Evolutionary conservation across 208 protist species (phyloP).

Genomic region (Leishmania amazonensis): DNA sequence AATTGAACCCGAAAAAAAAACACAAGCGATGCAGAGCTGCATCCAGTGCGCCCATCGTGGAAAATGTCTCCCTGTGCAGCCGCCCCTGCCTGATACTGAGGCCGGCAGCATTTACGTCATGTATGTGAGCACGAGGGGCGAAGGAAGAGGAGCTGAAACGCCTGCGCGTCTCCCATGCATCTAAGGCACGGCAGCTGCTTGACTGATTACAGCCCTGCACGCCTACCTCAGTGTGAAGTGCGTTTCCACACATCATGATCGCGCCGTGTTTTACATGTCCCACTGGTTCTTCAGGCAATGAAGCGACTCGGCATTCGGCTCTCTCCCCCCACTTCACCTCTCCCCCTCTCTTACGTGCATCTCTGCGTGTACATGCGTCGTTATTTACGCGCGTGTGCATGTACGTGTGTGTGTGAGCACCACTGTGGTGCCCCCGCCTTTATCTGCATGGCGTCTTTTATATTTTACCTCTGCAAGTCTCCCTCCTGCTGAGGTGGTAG

Average conservation of each 20-base stretch:
- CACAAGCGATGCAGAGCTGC: not conserved
- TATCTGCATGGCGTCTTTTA: not conserved
- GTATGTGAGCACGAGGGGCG: not conserved
- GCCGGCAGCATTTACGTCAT: not conserved
- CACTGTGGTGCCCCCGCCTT: not conserved
- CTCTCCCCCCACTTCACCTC: not conserved
- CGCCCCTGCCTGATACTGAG: not conserved
- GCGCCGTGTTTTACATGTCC: not conserved
- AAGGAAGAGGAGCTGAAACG: not conserved
- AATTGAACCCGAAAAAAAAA: not conserved
- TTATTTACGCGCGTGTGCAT: not conserved
- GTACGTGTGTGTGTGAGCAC: not conserved
- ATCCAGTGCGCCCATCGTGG: not conserved
- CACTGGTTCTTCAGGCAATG: not conserved
- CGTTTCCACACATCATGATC: not conserved
- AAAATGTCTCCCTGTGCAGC: not conserved
- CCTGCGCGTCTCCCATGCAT: not conserved
- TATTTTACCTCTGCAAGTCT: slow-evolving; percentile 3
- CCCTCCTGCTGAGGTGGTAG: slow-evolving; percentile 5
- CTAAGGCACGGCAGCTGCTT: not conserved
- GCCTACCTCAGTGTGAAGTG: not conserved
- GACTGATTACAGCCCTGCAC: not conserved
- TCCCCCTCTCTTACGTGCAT: not conserved
- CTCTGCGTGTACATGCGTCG: not conserved
- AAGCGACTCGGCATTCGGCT: not conserved